phyloP scores from a whole-genome alignment of 257 asterid genomes.

The Solanum acaule region DNA sequence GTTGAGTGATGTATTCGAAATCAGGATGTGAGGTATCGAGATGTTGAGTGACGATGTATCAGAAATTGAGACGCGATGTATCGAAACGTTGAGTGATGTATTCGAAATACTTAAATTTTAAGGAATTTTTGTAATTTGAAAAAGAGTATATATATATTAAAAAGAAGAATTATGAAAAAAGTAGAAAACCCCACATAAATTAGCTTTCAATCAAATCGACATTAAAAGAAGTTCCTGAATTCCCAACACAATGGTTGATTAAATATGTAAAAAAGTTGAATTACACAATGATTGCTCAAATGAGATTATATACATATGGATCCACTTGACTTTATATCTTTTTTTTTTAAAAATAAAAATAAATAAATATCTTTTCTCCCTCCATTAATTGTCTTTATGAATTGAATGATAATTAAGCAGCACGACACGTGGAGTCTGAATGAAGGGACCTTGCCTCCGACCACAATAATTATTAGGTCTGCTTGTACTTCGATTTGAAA shows the following conservation, averaged over 20 bases:
- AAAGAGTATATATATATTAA: not conserved
- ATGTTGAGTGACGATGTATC: too few species aligned
- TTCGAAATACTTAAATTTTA: too few species aligned
- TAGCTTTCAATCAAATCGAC: not conserved
- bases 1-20: too few species aligned
- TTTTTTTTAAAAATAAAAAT: too few species aligned
- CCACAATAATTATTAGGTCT: constrained; percentile 3
- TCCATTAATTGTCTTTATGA: not conserved
- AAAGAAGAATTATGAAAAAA: not conserved
- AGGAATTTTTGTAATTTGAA: too few species aligned
- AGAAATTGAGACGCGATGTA: too few species aligned
- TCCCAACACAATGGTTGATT: constrained; percentile 2
- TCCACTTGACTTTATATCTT: constrained; percentile 8
- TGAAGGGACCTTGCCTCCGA: constrained; percentile 20
- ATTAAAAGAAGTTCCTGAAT: not conserved
- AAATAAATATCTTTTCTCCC: not conserved
- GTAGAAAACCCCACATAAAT: not conserved
- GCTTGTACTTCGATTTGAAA: not conserved
- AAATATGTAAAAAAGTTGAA: constrained; percentile 4
- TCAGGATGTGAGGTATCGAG: too few species aligned
- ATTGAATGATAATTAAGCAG: constrained; percentile 13
- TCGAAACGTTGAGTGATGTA: too few species aligned
- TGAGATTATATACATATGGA: not conserved
- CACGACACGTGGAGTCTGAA: constrained; percentile 39
- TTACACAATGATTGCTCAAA: constrained; percentile 24